A percentile compares a stretch with the other conserved stretches of the same genome.
phyloP scores from a whole-genome alignment of 1,284 basidiomycete genomes.

The Malassezia sp. region DNA sequence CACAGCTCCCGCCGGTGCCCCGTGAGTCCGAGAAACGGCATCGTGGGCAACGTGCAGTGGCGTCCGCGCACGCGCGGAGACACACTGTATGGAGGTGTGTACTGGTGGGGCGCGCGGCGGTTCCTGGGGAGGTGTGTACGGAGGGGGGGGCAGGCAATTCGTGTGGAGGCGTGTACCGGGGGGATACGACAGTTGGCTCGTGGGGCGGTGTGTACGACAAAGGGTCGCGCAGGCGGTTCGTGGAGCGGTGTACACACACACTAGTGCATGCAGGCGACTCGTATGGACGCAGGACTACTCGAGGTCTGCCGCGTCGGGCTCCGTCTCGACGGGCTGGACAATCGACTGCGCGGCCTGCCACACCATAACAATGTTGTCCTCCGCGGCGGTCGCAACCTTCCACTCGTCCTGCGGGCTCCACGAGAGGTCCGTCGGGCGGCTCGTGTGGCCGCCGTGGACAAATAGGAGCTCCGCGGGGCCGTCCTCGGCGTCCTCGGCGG shows the following conservation, averaged over 20 bases:
- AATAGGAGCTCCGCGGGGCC: slow-evolving; percentile 58
- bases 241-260: background rate
- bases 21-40: slow-evolving; percentile 15
- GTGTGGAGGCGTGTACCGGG: no score
- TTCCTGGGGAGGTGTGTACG: background rate
- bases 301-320: slow-evolving; percentile 14
- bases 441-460: slow-evolving; percentile 44
- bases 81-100: slow-evolving; percentile 4
- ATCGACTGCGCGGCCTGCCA: slow-evolving; percentile 23
- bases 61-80: background rate
- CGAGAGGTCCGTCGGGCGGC: slow-evolving; percentile 37
- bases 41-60: background rate
- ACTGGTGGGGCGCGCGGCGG: background rate
- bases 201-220: background rate
- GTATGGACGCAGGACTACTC: slow-evolving; percentile 4
- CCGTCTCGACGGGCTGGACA: slow-evolving; percentile 14
- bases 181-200: no score
- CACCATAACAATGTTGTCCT: slow-evolving; percentile 45
- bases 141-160: no score
- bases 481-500: slow-evolving; percentile 93
- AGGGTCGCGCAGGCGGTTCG: background rate
- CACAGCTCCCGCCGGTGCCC: slow-evolving; percentile 15
- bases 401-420: slow-evolving; percentile 43
- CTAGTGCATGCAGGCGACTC: background rate
- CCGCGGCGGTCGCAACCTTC: slow-evolving; percentile 37